A percentile compares a stretch with the other conserved stretches of the same genome.
phyloP scores from a whole-genome alignment of 202 grass and related monocot genomes.

The Hordeum pubiflorum region DNA sequence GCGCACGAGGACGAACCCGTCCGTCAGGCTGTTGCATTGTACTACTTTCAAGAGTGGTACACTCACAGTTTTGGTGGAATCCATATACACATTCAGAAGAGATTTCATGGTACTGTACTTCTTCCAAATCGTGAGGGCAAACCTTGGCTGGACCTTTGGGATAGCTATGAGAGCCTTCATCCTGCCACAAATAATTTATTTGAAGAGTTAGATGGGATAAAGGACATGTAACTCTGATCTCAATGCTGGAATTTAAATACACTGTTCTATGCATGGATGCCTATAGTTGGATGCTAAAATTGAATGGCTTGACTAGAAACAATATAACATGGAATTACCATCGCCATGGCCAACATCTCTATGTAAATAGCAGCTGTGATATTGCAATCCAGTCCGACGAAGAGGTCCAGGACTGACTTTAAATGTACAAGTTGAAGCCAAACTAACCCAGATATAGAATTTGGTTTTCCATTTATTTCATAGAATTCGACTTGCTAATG shows the following conservation, averaged over 20 bases:
- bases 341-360: not conserved
- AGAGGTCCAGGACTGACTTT: not conserved
- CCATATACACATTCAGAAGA: constrained; percentile 83
- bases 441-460: not conserved
- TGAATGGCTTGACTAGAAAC: not conserved
- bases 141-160: constrained; percentile 48
- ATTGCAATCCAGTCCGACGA: not conserved
- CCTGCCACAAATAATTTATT: constrained; percentile 24
- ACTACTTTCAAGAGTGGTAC: not conserved
- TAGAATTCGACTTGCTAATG: not conserved
- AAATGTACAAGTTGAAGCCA: not conserved
- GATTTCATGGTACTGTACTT: constrained; percentile 77
- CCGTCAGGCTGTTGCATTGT: not conserved
- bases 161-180: constrained; percentile 82
- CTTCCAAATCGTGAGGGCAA: constrained; percentile 69
- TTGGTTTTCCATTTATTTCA: not conserved
- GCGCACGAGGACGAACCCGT: not conserved
- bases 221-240: not conserved
- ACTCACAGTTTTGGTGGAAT: constrained; percentile 66
- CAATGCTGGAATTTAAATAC: not conserved
- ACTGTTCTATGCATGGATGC: not conserved
- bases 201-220: not conserved
- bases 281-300: not conserved
- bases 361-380: not conserved
- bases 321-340: not conserved